Percentiles rank a stretch among this genome's conserved stretches.
Conservation (phyloP, 2,329 filamentous ascomycete genomes). For the Penicillium sp. region DNA sequence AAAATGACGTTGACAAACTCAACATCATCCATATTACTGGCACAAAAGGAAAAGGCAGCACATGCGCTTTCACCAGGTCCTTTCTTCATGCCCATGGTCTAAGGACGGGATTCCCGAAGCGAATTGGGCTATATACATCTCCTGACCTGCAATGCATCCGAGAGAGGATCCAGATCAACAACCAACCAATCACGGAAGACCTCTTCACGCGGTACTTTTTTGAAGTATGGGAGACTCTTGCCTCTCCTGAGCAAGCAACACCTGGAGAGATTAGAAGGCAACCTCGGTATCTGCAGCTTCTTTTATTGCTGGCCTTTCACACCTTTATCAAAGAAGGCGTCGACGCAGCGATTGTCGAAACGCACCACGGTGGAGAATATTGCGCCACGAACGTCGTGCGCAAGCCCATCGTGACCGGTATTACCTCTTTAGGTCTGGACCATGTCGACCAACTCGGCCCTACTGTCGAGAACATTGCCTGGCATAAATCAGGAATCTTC, state of each 20-base stretch:
- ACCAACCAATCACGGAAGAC: conserved; percentile 29
- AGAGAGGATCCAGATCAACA: conserved; percentile 44
- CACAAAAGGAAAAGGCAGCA: background rate
- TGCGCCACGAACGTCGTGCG: conserved; percentile 69
- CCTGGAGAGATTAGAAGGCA: background rate
- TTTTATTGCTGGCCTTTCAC: conserved; percentile 63
- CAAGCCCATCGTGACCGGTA: conserved; percentile 58
- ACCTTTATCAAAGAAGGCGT: conserved; percentile 65
- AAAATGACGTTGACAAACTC: background rate
- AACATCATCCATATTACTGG: background rate
- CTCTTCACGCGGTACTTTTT: conserved; percentile 9
- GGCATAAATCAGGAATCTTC: conserved; percentile 74
- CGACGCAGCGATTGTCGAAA: conserved; percentile 65
- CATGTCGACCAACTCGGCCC: conserved; percentile 51
- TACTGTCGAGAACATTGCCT: conserved; percentile 67
- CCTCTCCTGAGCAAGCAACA: background rate
- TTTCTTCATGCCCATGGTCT: conserved; percentile 17
- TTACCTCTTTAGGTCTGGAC: conserved; percentile 35
- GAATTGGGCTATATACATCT: conserved; percentile 31
- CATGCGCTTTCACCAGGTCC: conserved; percentile 1
- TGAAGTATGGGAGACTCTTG: background rate
- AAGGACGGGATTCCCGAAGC: conserved; percentile 30
- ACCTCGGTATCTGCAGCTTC: conserved; percentile 54
- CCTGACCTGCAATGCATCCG: conserved; percentile 34
- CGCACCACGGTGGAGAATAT: conserved; percentile 67